Evolutionary conservation across 768 basidiomycete genomes (phyloP).

Genomic region (Clitopilus passeckerianus): DNA sequence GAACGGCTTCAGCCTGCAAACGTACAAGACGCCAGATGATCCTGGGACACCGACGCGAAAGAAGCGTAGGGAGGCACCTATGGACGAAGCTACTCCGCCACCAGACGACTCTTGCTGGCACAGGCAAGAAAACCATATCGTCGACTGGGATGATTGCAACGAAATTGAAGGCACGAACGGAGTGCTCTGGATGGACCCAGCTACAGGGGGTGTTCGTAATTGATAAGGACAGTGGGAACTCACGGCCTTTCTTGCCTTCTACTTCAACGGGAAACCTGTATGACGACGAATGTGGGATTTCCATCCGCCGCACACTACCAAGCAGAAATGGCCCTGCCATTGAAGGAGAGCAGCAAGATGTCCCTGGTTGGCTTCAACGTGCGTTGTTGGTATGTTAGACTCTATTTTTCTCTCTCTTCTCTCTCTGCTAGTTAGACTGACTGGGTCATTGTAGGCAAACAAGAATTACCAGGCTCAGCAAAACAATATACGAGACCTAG

Average conservation of each 20-base stretch:
- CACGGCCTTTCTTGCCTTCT: constrained; percentile 30
- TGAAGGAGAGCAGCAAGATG: background rate
- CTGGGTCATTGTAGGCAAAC: background rate
- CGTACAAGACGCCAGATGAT: background rate
- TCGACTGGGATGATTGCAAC: background rate
- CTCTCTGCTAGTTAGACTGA: background rate
- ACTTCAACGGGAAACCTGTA: constrained; percentile 7
- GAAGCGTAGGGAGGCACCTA: background rate
- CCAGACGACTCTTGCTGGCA: constrained; percentile 38
- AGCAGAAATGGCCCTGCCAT: background rate
- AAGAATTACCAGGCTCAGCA: background rate
- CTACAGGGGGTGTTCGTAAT: constrained; percentile 54
- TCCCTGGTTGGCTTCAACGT: background rate
- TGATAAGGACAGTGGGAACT: constrained; percentile 69
- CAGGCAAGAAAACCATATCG: background rate
- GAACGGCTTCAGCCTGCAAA: background rate
- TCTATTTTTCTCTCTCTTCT: background rate
- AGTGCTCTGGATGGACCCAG: constrained; percentile 60
- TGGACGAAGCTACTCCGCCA: constrained; percentile 19
- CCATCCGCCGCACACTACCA: background rate
- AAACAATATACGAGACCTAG: background rate
- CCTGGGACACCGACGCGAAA: background rate
- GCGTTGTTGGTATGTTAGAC: background rate
- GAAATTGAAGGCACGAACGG: constrained; percentile 24
- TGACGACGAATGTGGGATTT: background rate